Base-by-base conservation (phyloP, 108 stramenopile species). In the Nitzschia putrida region DNA sequence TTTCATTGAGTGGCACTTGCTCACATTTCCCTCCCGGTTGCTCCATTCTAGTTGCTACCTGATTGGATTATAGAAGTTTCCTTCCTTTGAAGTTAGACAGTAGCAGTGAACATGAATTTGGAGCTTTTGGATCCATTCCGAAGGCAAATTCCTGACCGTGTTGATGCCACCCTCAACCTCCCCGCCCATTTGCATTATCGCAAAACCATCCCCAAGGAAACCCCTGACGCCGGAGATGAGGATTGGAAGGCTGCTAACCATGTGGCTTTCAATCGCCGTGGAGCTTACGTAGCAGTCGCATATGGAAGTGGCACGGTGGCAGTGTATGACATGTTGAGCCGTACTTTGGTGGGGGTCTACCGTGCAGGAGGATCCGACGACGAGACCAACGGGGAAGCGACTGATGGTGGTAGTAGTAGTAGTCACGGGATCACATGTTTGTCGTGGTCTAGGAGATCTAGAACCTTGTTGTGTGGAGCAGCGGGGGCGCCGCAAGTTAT, bases 71-170 rank as follows among this genome's bases (percentile, higher is more conserved):
- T 34, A 34, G 29, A 34, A 4, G 29, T 34, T 34, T 34, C 29
- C 4, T 3, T 1, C 1, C 29, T 34, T 1, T 34, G 4, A 4
- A 34, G 29, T 4, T 4, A 34, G 1, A 34, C 4, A 34, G 29
- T 34, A 34, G 4, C 29, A 3, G 4, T 4, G 4, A 38, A 50
- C 42, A 93, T 93, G 92, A 93, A 93, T 72, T 80, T 89, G 49
- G 84, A 84, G 40, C 65, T 93, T 29, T 73, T 93, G 26, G 85
- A 88, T 70, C 88, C 91, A 11, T 89, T 86, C 53, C 82, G 83
- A 25, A 73, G 76, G 12, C 84, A 87, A 42, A 71, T 90, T 13
- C 87, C 92, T 25, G 92, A 93, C 72, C 92, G 92, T 8, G 83
- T 93, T 24, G 89, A 90, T 79, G 82, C 92, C 2, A 90, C 92